These are phyloP conservation scores for Thalia dealbata DNA, from an alignment of 176 grass and related monocot genomes.

Conservation along the genomic window DNA sequence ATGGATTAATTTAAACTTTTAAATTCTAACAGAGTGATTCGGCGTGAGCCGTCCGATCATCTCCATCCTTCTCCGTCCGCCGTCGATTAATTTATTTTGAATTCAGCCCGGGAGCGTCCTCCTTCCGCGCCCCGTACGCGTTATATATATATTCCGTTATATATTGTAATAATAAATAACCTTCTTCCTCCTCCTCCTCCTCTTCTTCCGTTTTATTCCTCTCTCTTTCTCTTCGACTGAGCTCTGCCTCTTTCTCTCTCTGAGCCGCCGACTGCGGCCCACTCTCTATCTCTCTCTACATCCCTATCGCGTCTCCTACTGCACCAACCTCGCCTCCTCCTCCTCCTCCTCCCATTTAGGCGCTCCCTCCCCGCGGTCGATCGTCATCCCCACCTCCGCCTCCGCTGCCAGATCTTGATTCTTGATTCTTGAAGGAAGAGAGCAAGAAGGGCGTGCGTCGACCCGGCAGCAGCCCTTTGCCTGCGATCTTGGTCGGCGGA, in stretches of 20 bases:
- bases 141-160: no score
- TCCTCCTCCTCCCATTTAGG: background rate
- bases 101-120: background rate
- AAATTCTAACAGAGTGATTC: no score
- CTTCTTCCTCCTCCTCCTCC: background rate
- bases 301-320: background rate
- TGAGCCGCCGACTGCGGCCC: background rate
- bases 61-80: background rate
- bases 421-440: no score
- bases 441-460: background rate
- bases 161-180: no score
- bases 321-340: background rate
- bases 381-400: background rate
- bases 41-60: background rate
- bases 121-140: background rate
- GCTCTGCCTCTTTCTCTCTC: constrained; percentile 3
- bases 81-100: background rate
- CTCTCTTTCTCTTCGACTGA: background rate
- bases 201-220: background rate
- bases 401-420: background rate
- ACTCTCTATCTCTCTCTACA: background rate
- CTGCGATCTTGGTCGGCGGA: background rate
- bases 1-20: no score
- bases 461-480: background rate
- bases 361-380: background rate